Evolutionary conservation across 2,329 filamentous ascomycete species (phyloP), one percentile per base, ranked within the genome.

Genomic region (Fusarium sp.): DNA sequence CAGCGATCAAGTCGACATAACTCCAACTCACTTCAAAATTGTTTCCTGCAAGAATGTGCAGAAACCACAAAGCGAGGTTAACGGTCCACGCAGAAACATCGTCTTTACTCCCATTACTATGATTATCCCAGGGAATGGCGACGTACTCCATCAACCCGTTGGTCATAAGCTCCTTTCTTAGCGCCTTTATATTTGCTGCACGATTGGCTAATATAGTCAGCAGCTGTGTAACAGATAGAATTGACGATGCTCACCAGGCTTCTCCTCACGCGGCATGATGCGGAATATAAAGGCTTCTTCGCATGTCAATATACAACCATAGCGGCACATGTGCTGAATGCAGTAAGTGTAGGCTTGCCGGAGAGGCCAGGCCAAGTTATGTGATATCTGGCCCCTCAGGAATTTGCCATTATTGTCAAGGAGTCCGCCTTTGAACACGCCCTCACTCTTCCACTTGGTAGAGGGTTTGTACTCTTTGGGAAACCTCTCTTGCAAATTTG

Each of bases 281-380:
- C 60, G 60, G 19, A 63, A 63, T 17, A 69, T 63, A 36, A 69
- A 69, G 2, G 66, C 66, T 52, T 69, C 66, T 6, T 66, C 17
- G 44, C 55, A 61, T 26, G 66, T 63, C 15, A 66, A 22, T 46
- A 69, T 66, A 28, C 66, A 69, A 13, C 66, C 66, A 45, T 69
- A 69, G 17, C 66, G 66, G 17, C 66, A 69, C 46, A 66, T 56
- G 24, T 62, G 14, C 39, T 61, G 39, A 11, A 69, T 54, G 40
- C 62, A 69, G 47, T 69, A 69, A 22, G 58, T 55, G 40, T 44
- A 67, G 17, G 67, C 67, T 39, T 69, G 67, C 42, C 44, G 55
- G 24, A 69, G 61, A 10, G 67, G 67, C 67, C 46, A 51, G 3
- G 57, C n/a, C n/a, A n/a, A n/a, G n/a, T n/a, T n/a, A n/a, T n/a